Conservation (phyloP, 2,329 filamentous ascomycete species). For the Botryosphaeria dothidea region DNA sequence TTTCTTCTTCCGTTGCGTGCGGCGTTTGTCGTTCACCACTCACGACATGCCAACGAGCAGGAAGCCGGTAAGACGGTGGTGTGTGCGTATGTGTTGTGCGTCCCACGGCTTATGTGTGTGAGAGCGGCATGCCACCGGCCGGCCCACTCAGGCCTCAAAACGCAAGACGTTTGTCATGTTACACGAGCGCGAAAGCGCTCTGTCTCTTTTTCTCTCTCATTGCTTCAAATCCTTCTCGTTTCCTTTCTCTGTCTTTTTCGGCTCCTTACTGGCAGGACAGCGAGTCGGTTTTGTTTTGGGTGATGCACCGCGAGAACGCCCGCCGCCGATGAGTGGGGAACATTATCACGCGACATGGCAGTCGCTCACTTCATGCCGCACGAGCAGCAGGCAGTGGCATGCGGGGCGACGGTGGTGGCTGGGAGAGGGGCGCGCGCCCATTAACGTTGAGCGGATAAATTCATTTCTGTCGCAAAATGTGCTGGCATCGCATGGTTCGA, state of each 20-base stretch:
- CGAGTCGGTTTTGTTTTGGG: background rate
- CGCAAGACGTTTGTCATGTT: background rate
- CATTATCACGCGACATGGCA: background rate
- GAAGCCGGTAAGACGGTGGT: constrained; percentile 9
- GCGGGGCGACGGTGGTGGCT: background rate
- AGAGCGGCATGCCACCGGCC: background rate
- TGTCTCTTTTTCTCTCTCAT: constrained; percentile 18
- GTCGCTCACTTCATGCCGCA: background rate
- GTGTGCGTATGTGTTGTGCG: background rate
- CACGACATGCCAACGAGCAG: background rate
- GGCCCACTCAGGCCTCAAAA: background rate
- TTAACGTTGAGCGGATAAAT: background rate
- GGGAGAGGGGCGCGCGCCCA: background rate
- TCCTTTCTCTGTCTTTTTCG: background rate
- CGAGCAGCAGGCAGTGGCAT: background rate
- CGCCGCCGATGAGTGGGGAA: background rate
- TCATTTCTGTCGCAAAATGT: background rate
- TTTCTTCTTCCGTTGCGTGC: background rate
- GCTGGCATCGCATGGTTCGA: background rate
- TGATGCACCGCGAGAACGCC: constrained; percentile 7
- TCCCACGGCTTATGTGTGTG: constrained; percentile 12
- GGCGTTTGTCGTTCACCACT: background rate
- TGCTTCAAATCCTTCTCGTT: constrained; percentile 12
- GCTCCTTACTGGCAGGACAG: background rate
- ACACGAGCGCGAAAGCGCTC: constrained; percentile 6